Evolutionary conservation across 257 asterid species (phyloP), one percentile per base, ranked within the genome.

Genomic region (Scutellaria galericulata): DNA sequence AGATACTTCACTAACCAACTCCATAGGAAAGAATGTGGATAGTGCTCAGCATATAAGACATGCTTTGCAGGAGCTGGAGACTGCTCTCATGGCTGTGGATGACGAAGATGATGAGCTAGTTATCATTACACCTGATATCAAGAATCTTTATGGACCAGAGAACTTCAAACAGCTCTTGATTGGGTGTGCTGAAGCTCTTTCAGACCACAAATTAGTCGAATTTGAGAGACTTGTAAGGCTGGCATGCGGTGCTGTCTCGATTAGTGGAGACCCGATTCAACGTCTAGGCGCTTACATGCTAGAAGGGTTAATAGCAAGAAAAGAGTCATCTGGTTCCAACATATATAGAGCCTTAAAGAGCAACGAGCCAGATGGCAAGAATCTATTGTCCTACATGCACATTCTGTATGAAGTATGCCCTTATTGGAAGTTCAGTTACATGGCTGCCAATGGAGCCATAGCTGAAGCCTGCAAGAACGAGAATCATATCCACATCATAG

Each of bases 361-460:
- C 84, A 84, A 87, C 37, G 87, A 85, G 82, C 98, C 98, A 0
- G 84, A 79, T 5, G 81, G 91, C 73, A 79, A 78, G 68, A 97
- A 89, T 46, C 75, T 89, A 55, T 85, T 91, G 6, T 78, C 96
- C 24, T 91, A 85, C 83, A 91, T 89, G 96, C 91, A 83, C 70
- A 85, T 85, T 54, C 81, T 91, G 10, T 91, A 93, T 24, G 91
- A 89, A 67, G 65, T 86, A 14, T 91, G 97, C 35, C 98, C 97
- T 20, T 93, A 88, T 76, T 66, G 89, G 70, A 93, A 93, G 58
- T 93, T 91, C 48, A 97, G 97, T 18, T 93, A 91, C 79, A 89
- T 93, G 96, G 97, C 96, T 18, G 98, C 98, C 7, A 93, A 91
- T 6, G 98, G 98, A 0, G 98, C 97, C 44, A 91, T 93, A 9